These are phyloP conservation scores for Viola pubescens DNA, from an alignment of 441 rosid genomes.

Conservation along the genomic window DNA sequence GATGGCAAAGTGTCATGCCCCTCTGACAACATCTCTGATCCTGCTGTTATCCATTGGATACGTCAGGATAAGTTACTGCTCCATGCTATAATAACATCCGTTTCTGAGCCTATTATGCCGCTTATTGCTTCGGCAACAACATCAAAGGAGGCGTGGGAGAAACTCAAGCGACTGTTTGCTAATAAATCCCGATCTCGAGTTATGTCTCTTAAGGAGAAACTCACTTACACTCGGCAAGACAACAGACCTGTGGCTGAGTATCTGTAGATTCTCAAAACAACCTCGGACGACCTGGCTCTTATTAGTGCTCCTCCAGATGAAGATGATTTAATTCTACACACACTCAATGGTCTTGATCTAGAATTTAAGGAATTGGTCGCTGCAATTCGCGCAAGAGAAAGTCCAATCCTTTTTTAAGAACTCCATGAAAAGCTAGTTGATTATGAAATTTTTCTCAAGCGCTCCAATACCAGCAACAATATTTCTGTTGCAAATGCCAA, in stretches of 20 bases:
- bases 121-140: neutral
- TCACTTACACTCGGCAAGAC: neutral
- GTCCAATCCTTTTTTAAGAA: neutral
- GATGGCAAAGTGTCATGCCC: neutral
- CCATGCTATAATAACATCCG: neutral
- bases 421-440: neutral
- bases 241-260: neutral
- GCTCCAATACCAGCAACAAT: neutral
- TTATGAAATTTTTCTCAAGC: neutral
- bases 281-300: neutral
- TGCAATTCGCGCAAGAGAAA: neutral
- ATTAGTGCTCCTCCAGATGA: neutral
- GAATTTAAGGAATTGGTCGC: neutral
- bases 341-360: neutral
- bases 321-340: neutral
- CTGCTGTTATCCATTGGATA: neutral
- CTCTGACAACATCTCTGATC: neutral
- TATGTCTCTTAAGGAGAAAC: neutral
- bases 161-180: neutral
- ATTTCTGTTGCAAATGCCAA: neutral
- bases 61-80: neutral
- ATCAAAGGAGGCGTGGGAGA: neutral
- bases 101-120: neutral
- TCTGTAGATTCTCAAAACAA: neutral
- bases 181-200: neutral